Evolutionary conservation across 164 flowering plant species (phyloP).

Genomic region (Magnolia officinalis): DNA sequence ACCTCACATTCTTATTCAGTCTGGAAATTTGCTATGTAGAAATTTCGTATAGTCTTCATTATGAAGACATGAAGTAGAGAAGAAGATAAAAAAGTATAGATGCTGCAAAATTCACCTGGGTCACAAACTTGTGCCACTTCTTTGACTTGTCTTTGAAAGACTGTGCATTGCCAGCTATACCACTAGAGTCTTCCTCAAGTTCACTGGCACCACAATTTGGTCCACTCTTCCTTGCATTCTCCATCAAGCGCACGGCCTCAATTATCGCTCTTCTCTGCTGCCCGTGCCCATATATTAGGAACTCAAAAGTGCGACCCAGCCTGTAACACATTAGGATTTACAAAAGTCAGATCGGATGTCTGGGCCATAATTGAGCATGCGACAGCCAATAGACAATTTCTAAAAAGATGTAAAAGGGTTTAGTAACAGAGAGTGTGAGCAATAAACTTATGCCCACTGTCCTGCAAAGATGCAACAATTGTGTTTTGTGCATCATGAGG

Average conservation of each 20-base stretch:
- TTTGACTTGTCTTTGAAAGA: conserved; percentile 70
- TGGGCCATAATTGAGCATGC: not conserved
- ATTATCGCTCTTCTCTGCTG: conserved; percentile 88
- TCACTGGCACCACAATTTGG: conserved; percentile 28
- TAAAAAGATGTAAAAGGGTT: too few relatives aligned
- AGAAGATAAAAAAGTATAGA: conserved; percentile 1
- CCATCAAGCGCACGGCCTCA: conserved; percentile 76
- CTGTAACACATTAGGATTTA: conserved; percentile 30
- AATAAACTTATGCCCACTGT: too few relatives aligned
- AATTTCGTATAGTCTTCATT: too few relatives aligned
- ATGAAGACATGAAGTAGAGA: not conserved
- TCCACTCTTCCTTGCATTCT: conserved; percentile 34
- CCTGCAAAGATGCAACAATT: too few relatives aligned
- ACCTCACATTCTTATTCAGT: too few relatives aligned
- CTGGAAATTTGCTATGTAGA: too few relatives aligned
- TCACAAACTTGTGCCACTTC: conserved; percentile 88
- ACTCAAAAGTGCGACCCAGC: conserved; percentile 80
- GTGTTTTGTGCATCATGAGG: too few relatives aligned
- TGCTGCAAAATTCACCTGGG: conserved; percentile 47
- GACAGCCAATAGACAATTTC: too few relatives aligned
- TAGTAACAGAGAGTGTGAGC: too few relatives aligned
- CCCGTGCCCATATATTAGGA: conserved; percentile 81
- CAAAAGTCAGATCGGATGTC: not conserved
- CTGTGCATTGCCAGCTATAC: conserved; percentile 28
- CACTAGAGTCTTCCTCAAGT: conserved; percentile 30